Base-by-base conservation (phyloP, 1,284 basidiomycete genomes). In the Moesziomyces antarcticus region DNA sequence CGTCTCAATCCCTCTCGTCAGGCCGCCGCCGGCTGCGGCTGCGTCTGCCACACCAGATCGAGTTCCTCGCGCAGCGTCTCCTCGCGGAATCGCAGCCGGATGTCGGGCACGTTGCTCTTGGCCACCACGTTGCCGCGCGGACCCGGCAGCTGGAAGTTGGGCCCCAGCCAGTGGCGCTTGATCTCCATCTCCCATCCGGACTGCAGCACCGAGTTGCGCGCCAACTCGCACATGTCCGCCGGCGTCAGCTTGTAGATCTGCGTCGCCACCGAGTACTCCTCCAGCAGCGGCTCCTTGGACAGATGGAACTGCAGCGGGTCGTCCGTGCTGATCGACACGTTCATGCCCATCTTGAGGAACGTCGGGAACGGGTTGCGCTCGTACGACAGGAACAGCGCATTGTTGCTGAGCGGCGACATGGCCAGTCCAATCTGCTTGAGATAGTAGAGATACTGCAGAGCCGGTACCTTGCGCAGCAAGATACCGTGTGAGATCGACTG, bases 401-500 rank as follows among this genome's bases (percentile, higher is more conserved):
- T 99, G 85, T 99, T 99, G 84, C 92, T 94, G 45, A 99, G 86
- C 0, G 97, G 97, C 80, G 93, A 95, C 97, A 99, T 99, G 7
- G 97, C 96, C 20, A 99, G 47, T 6, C 79, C 79, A 50, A 81
- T 65, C 62, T 80, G 78, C 58, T 84, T 84, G 44, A 83, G 79
- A 85, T 99, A 99, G 87, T 95, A 99, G 33, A 86, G 81, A 68
- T 86, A 86, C 77, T 88, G 87, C 40, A 88, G 86, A 0, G 94
- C 95, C 0, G 96, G 97, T 1, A 99, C 96, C 85, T 99, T 99
- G 69, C 97, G 91, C 13, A 99, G 88, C 22, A 98, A 87, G 83
- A 99, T 99, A 42, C 97, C 97, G 83, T 99, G 97, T 16, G 96
- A 97, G 84, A 99, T 99, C 0, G 95, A 98, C 83, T 99, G 96